Base-by-base conservation (phyloP, 169 alveolate genomes). In the Plasmodium adleri region DNA sequence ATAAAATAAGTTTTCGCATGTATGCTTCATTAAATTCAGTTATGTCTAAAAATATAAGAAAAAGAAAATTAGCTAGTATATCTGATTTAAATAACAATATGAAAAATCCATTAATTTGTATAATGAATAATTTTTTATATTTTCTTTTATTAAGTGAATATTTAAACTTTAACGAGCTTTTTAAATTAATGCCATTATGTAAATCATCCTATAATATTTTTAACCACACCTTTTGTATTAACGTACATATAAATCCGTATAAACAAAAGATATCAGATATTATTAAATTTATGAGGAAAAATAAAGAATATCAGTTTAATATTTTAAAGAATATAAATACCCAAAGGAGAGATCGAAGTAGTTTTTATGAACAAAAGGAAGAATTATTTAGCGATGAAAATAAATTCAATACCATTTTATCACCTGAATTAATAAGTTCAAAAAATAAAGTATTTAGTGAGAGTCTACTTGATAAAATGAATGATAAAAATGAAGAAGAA, bases 161-260 rank as follows among this genome's bases (percentile, higher is more conserved):
- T 49, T 58, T 83, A 43, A 83, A 45, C 63, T 68, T 39, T 56
- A 83, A 83, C 3, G 91, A 83, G 59, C 5, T 83, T 54, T 54
- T 68, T 63, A 83, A 83, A 62, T 58, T 83, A 68, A 83, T 83
- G 91, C 68, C 91, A 8, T 28, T 83, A 62, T 83, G 91, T 62
- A 83, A 68, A 39, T 39, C 49, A 5, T 83, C 91, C 0, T 63
- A 83, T 12, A 67, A 83, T 15, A 83, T 83, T 12, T 83, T 83
- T 45, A 83, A 83, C 20, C 22, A 49, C 3, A 68, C 39, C 32
- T 83, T 83, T 56, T 68, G 60, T 49, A 62, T 83, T 7, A 83
- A 83, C 43, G 91, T 83, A n/a, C 72, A 83, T 32, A 72, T 83
- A 15, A 83, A 83, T 83, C 91, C 91, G 9, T 83, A 68, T 26